phyloP scores from a whole-genome alignment of 2,329 filamentous ascomycete species.

The Verticillium isaacii region DNA sequence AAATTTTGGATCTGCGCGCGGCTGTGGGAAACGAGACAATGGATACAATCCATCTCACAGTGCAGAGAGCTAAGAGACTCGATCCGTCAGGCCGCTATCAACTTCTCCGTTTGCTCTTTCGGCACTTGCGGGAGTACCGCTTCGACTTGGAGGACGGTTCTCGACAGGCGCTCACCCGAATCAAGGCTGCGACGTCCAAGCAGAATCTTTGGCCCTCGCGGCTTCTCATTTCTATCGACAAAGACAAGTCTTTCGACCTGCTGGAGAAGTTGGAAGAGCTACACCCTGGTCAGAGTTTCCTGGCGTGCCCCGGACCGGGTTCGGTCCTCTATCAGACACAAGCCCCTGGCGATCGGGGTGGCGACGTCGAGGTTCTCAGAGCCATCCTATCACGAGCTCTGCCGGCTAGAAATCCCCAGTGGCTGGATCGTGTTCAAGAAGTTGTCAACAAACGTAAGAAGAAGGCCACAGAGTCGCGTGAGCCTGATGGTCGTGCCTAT shows the following conservation, averaged over 20 bases:
- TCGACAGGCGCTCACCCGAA: constrained; percentile 6
- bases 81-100: constrained; percentile 9
- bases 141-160: constrained; percentile 17
- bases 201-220: neutral
- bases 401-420: neutral
- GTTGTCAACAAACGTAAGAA: constrained; percentile 16
- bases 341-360: neutral
- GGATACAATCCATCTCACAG: neutral
- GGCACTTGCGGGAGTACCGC: constrained; percentile 10
- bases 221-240: neutral
- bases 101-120: constrained; percentile 15
- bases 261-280: neutral
- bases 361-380: neutral
- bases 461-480: constrained; percentile 16
- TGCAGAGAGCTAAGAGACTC: neutral
- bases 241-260: neutral
- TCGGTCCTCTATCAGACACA: neutral
- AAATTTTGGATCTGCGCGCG: neutral
- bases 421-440: constrained; percentile 9
- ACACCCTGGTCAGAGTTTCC: neutral
- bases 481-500: constrained; percentile 15
- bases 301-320: neutral
- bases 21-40: neutral
- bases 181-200: neutral
- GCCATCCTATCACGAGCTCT: neutral